A percentile compares a stretch with the other conserved stretches of the same genome.
phyloP scores from a whole-genome alignment of 176 grass and related monocot genomes.

The Oryza meyeriana region DNA sequence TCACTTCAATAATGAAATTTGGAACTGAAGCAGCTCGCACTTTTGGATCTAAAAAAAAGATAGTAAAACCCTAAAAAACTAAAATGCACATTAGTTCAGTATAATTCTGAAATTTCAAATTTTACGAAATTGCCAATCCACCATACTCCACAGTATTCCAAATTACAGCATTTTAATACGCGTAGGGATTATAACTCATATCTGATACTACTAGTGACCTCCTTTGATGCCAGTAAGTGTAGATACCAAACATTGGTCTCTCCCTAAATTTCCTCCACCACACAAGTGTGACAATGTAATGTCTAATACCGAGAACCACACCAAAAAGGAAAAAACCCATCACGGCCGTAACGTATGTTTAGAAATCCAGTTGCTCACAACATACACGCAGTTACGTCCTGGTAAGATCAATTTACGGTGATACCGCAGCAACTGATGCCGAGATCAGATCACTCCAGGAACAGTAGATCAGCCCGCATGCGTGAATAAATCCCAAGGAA shows the following conservation, averaged over 20 bases:
- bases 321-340: background rate
- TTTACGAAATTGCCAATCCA: background rate
- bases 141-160: background rate
- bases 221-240: background rate
- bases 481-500: constrained; percentile 16
- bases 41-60: background rate
- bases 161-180: background rate
- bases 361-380: background rate
- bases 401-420: background rate
- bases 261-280: background rate
- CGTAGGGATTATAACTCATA: background rate
- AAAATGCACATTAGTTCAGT: background rate
- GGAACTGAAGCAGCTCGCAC: background rate
- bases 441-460: constrained; percentile 10
- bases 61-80: background rate
- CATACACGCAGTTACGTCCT: background rate
- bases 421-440: background rate
- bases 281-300: background rate
- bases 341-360: background rate
- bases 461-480: constrained; percentile 9
- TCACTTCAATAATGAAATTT: too few relatives aligned
- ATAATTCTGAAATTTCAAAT: background rate
- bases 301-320: background rate
- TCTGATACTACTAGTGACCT: too few relatives aligned
- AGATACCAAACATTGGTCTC: background rate